These are phyloP conservation scores for Pseudocercospora musae DNA, from an alignment of 2,329 filamentous ascomycete species.

Conservation along the genomic window DNA sequence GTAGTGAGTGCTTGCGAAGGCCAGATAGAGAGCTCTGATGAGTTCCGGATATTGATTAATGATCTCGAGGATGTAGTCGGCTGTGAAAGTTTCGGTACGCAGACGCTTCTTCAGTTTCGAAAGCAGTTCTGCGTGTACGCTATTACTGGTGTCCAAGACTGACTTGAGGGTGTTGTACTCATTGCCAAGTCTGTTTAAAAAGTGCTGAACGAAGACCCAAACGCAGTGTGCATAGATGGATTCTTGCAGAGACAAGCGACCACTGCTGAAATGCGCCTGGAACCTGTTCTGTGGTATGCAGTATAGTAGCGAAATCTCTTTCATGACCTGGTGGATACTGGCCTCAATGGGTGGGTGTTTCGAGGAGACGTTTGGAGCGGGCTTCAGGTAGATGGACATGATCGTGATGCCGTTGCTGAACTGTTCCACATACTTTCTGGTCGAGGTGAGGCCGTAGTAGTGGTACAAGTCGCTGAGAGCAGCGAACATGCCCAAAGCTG, in stretches of 20 bases:
- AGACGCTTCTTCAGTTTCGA: slow-evolving; percentile 94
- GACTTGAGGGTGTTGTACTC: slow-evolving; percentile 87
- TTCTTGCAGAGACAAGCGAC: slow-evolving; percentile 87
- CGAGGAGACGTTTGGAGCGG: slow-evolving; percentile 56
- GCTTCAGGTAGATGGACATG: slow-evolving; percentile 91
- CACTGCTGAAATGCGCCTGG: slow-evolving; percentile 80
- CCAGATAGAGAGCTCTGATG: slow-evolving; percentile 81
- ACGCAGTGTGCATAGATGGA: slow-evolving; percentile 96
- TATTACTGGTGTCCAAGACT: slow-evolving; percentile 76
- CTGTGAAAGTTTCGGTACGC: slow-evolving; percentile 93
- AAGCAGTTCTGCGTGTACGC: slow-evolving; percentile 78
- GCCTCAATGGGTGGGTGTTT: slow-evolving; percentile 79
- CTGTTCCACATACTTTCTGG: slow-evolving; percentile 94
- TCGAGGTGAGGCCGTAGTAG: slow-evolving; percentile 95
- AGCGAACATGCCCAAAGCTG: slow-evolving; percentile 89
- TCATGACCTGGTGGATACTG: slow-evolving; percentile 97
- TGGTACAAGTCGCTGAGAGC: slow-evolving; percentile 95
- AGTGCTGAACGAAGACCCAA: slow-evolving; percentile 97
- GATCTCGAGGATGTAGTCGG: slow-evolving; percentile 97
- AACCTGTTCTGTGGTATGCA: slow-evolving; percentile 98
- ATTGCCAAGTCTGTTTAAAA: slow-evolving; percentile 88
- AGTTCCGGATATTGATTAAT: slow-evolving; percentile 86
- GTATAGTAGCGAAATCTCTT: slow-evolving; percentile 95
- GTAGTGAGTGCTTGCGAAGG: slow-evolving; percentile 85
- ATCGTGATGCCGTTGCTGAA: slow-evolving; percentile 98